These are phyloP conservation scores for Cylindrodendrum hubeiense DNA, from an alignment of 2,329 filamentous ascomycete genomes.

Conservation along the genomic window DNA sequence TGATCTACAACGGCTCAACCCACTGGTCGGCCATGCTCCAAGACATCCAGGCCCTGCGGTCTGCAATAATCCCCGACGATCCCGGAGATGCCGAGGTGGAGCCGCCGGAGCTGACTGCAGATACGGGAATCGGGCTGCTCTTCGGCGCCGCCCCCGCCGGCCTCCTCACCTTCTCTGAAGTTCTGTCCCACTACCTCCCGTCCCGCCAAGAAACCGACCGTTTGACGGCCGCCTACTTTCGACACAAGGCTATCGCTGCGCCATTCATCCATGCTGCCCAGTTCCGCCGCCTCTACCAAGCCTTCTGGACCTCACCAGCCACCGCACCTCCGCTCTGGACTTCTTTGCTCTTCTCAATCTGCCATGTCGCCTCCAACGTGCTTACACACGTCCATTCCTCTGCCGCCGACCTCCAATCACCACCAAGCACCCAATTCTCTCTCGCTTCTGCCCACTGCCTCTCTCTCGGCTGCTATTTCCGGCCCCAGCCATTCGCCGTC, in stretches of 20 bases:
- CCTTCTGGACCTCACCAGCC: constrained; percentile 3
- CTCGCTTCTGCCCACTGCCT: constrained; percentile 8
- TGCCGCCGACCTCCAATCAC: neutral
- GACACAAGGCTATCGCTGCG: constrained; percentile 1
- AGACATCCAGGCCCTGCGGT: constrained; percentile 7
- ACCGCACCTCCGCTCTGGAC: constrained; percentile 3
- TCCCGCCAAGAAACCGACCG: constrained; percentile 3
- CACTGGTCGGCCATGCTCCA: constrained; percentile 14
- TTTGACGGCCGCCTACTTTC: constrained; percentile 4
- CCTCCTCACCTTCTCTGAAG: neutral
- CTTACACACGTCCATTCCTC: neutral
- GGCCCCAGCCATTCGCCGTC: neutral
- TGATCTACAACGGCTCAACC: constrained; percentile 5
- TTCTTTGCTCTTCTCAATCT: neutral
- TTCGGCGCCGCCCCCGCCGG: neutral
- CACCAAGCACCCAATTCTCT: constrained; percentile 2
- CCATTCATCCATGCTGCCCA: constrained; percentile 4
- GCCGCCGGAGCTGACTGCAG: neutral
- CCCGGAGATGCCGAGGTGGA: neutral
- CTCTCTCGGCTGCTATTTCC: constrained; percentile 1
- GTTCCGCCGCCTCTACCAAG: constrained; percentile 4
- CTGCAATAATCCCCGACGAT: neutral
- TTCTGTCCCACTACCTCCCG: constrained; percentile 7
- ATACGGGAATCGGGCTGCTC: neutral
- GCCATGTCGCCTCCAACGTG: neutral